Percentiles rank a stretch among this genome's conserved stretches.
phyloP scores from a whole-genome alignment of 257 asterid genomes.

The Haberlea rhodopensis region DNA sequence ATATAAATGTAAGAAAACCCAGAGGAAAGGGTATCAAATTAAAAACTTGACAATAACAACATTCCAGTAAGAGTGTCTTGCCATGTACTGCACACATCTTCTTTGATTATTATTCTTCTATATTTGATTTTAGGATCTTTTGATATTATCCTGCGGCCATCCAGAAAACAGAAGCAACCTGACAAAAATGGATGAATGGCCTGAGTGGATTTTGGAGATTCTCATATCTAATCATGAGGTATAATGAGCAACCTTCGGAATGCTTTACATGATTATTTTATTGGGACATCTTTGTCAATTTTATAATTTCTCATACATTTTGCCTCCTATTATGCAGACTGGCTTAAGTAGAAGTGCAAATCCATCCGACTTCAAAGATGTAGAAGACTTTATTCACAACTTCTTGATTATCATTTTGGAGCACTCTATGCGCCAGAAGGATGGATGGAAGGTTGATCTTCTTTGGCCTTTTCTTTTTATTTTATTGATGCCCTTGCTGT shows the following conservation, averaged over 20 bases:
- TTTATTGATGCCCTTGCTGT: constrained; percentile 20
- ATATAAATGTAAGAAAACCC: too few species aligned
- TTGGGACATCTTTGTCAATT: constrained; percentile 20
- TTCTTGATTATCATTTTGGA: constrained; percentile 88
- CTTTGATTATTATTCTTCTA: constrained; percentile 34
- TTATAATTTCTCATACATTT: constrained; percentile 25
- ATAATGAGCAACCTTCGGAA: constrained; percentile 19
- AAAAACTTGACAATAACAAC: too few species aligned
- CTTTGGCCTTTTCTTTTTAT: constrained; percentile 28
- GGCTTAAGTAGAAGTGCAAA: constrained; percentile 50
- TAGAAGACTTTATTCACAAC: constrained; percentile 92
- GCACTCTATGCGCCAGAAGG: constrained; percentile 98
- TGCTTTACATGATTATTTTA: constrained; percentile 3
- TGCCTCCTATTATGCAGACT: constrained; percentile 43
- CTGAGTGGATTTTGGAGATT: constrained; percentile 98
- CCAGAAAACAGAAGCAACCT: constrained; percentile 84
- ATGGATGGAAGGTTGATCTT: constrained; percentile 90
- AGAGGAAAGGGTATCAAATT: too few species aligned
- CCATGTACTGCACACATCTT: constrained; percentile 19
- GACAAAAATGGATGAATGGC: constrained; percentile 94
- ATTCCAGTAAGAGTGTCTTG: constrained; percentile 7
- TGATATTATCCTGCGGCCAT: constrained; percentile 96
- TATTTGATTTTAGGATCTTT: constrained; percentile 78
- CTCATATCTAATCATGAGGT: constrained; percentile 95
- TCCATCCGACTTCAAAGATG: constrained; percentile 63